Conservation (phyloP, 345 rosid genomes). For the Pistacia vera region DNA sequence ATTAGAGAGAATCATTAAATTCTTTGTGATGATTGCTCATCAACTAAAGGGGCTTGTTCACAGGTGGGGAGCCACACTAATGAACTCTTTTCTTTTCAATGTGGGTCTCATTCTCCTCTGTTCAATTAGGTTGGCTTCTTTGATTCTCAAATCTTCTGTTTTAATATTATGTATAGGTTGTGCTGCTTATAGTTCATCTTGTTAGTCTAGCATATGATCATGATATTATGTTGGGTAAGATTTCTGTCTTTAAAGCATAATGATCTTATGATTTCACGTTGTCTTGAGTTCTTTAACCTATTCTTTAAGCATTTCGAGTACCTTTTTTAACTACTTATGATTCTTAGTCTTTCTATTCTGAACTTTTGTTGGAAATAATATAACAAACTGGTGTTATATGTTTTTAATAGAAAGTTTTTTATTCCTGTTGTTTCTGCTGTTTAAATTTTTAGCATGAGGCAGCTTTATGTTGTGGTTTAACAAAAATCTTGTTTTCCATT, state of each 20-base stretch:
- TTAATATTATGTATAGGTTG: background rate
- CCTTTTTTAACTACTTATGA: background rate
- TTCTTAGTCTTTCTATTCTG: background rate
- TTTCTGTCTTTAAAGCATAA: background rate
- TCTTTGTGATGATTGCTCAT: constrained; percentile 31
- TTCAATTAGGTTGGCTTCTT: constrained; percentile 72
- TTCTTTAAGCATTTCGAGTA: background rate
- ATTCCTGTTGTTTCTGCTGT: constrained; percentile 9
- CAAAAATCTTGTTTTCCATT: constrained; percentile 7
- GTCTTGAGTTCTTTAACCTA: background rate
- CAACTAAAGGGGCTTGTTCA: constrained; percentile 22
- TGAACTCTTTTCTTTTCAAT: constrained; percentile 99
- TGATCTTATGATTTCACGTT: background rate
- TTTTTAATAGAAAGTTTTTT: background rate
- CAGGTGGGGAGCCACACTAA: constrained; percentile 99
- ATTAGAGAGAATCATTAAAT: background rate
- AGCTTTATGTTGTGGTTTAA: background rate
- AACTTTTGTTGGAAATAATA: background rate
- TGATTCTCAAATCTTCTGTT: constrained; percentile 5
- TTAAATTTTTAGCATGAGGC: background rate
- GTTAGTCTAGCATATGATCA: background rate
- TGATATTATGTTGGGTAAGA: background rate
- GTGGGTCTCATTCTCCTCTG: constrained; percentile 93
- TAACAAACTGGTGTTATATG: background rate
- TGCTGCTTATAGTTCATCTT: background rate